Conservation (phyloP, 2,329 filamentous ascomycete species). For the Lasiodiplodia theobromae region DNA sequence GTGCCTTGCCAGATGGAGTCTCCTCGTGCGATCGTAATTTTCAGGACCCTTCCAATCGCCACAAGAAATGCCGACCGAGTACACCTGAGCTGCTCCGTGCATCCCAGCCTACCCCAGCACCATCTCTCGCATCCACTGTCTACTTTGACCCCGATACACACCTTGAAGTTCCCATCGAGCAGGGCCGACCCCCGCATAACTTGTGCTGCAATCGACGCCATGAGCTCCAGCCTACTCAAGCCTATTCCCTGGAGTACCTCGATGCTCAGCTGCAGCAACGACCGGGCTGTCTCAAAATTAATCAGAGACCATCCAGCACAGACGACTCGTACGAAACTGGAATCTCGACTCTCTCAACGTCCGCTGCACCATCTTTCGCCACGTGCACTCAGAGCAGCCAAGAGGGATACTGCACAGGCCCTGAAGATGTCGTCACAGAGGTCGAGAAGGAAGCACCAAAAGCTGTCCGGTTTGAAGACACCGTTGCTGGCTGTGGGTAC, state of each 20-base stretch:
- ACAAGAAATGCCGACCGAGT: neutral
- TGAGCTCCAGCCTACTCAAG: neutral
- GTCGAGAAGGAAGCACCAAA: constrained; percentile 6
- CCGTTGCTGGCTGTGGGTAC: constrained; percentile 21
- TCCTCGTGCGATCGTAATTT: neutral
- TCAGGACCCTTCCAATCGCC: neutral
- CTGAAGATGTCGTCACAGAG: neutral
- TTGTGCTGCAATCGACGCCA: no score
- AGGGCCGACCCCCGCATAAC: no score
- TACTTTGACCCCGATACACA: constrained; percentile 1
- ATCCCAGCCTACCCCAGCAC: constrained; percentile 5
- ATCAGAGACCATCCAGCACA: neutral
- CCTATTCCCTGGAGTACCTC: neutral
- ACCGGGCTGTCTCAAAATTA: no score
- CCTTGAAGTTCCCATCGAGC: neutral
- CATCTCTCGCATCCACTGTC: constrained; percentile 9
- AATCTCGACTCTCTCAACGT: neutral
- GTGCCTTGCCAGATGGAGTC: constrained; percentile 11
- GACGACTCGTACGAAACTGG: neutral
- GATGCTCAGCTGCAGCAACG: neutral
- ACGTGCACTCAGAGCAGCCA: constrained; percentile 7
- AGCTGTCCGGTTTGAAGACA: constrained; percentile 17
- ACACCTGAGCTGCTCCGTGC: constrained; percentile 2
- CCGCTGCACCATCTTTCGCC: neutral
- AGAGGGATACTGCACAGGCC: constrained; percentile 9